Conservation (phyloP, 75 land plant species). For the Pinus tabuliformis region DNA sequence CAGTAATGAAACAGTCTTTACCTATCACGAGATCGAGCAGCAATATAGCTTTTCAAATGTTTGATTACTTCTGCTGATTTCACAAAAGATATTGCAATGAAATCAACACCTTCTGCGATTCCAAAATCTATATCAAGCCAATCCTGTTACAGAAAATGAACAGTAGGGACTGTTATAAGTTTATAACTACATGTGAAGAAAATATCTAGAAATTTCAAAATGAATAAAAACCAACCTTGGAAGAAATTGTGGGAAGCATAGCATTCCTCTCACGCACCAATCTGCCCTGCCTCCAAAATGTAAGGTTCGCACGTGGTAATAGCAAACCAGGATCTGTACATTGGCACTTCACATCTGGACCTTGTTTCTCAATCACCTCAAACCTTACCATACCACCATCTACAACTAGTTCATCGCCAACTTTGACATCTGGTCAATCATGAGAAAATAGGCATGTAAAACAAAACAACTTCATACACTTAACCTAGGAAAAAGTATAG, state of each 20-base stretch:
- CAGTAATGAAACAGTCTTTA: neutral
- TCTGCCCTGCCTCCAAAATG: slow-evolving; percentile 35
- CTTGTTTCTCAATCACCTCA: slow-evolving; percentile 32
- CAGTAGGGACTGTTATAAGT: neutral
- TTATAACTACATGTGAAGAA: neutral
- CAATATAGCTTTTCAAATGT: slow-evolving; percentile 34
- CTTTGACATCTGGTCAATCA: slow-evolving; percentile 19
- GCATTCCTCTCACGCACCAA: slow-evolving; percentile 21
- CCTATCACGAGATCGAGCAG: slow-evolving; percentile 21
- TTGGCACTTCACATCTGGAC: slow-evolving; percentile 27
- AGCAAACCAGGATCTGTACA: slow-evolving; percentile 38
- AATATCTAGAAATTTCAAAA: neutral
- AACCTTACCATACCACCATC: slow-evolving; percentile 40
- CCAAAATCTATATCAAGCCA: slow-evolving; percentile 51
- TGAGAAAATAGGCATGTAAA: neutral
- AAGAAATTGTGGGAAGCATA: slow-evolving; percentile 31
- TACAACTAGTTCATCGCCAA: slow-evolving; percentile 39
- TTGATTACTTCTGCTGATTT: slow-evolving; percentile 38
- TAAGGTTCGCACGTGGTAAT: slow-evolving; percentile 33
- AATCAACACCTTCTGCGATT: slow-evolving; percentile 39
- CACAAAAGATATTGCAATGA: slow-evolving; percentile 41
- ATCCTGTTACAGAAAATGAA: slow-evolving; percentile 18
- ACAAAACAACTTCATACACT: neutral
- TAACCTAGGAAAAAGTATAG: neutral
- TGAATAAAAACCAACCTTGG: slow-evolving; percentile 14